Conservation (phyloP, 345 rosid genomes). For the Salix dunnii region DNA sequence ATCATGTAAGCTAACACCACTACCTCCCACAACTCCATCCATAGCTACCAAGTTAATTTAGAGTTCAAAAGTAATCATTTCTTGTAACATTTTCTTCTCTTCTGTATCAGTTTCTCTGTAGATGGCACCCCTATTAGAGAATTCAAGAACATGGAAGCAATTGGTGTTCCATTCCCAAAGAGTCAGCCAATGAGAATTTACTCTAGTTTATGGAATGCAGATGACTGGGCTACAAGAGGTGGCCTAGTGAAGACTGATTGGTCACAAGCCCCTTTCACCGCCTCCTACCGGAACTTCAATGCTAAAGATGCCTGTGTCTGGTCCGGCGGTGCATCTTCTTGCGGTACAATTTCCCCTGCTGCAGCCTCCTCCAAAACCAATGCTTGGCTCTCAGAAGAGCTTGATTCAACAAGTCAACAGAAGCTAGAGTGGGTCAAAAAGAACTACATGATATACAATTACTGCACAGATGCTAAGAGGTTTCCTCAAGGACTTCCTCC, state of each 20-base stretch:
- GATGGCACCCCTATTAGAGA: not conserved
- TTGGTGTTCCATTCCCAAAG: constrained; percentile 12
- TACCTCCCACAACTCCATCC: not conserved
- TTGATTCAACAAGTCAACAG: not conserved
- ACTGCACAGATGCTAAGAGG: not conserved
- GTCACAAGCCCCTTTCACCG: not conserved
- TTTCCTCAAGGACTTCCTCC: not conserved
- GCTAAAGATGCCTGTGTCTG: not conserved
- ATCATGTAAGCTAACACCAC: not conserved
- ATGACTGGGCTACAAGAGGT: constrained; percentile 17
- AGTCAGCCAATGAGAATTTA: constrained; percentile 5
- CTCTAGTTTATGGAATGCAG: constrained; percentile 12
- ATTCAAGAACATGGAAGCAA: constrained; percentile 1
- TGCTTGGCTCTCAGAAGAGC: not conserved
- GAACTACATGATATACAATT: not conserved
- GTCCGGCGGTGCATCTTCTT: not conserved
- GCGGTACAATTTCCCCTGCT: not conserved
- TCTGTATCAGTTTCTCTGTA: not conserved
- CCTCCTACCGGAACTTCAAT: not conserved
- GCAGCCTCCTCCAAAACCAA: no score
- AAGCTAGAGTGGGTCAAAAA: not conserved
- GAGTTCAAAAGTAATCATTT: not conserved
- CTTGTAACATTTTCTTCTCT: not conserved
- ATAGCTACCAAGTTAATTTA: not conserved
- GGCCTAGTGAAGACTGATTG: not conserved